Conservation (phyloP, 2,329 filamentous ascomycete genomes). For the Pestalotiopsis sp. region DNA sequence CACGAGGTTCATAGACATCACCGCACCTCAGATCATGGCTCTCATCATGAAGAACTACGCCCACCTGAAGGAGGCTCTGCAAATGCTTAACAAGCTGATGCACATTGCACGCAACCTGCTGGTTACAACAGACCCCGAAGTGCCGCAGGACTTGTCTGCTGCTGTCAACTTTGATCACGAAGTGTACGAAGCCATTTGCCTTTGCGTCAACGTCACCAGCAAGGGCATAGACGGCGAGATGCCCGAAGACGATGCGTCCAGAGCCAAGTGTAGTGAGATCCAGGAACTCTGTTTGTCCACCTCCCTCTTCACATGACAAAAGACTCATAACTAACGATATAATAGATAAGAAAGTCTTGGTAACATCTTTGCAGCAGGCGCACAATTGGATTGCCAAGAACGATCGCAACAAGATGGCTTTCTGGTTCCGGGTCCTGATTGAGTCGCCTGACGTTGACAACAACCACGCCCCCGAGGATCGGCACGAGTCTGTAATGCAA, state of each 20-base stretch:
- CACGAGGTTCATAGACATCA: slow-evolving; percentile 53
- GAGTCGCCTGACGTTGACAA: slow-evolving; percentile 52
- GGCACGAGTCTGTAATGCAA: slow-evolving; percentile 56
- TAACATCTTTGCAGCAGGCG: slow-evolving; percentile 67
- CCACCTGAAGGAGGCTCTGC: slow-evolving; percentile 63
- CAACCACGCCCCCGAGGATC: slow-evolving; percentile 47
- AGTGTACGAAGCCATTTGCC: slow-evolving; percentile 66
- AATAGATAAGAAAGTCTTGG: slow-evolving; percentile 66
- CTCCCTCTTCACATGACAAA: neutral
- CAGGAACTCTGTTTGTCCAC: slow-evolving; percentile 62
- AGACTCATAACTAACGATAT: slow-evolving; percentile 22
- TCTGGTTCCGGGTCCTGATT: slow-evolving; percentile 69
- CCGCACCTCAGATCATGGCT: slow-evolving; percentile 63
- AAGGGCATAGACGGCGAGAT: slow-evolving; percentile 69
- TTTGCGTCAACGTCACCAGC: slow-evolving; percentile 69
- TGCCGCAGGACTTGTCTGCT: slow-evolving; percentile 67
- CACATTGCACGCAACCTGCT: slow-evolving; percentile 68
- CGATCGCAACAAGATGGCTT: slow-evolving; percentile 70
- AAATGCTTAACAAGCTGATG: slow-evolving; percentile 68
- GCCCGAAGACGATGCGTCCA: slow-evolving; percentile 57
- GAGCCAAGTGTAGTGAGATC: slow-evolving; percentile 62
- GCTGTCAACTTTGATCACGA: slow-evolving; percentile 68
- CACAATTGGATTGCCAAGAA: slow-evolving; percentile 73
- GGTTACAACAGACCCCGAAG: slow-evolving; percentile 65
- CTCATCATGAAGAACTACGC: slow-evolving; percentile 66